Evolutionary conservation across 1,284 basidiomycete species (phyloP).

Genomic region (Xerocomus amazonicus): DNA sequence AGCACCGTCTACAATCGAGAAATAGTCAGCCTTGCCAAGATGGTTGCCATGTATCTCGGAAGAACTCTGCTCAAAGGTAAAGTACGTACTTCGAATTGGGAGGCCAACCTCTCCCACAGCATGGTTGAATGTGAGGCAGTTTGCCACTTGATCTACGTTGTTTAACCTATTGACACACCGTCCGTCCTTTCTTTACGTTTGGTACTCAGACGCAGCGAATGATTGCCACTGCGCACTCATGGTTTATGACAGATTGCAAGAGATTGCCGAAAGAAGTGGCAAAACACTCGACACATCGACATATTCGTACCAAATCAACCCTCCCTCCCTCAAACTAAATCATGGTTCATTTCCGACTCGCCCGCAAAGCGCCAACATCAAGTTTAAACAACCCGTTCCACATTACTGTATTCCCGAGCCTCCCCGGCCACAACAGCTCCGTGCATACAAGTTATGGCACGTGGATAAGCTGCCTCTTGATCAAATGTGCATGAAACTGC

Average conservation of each 20-base stretch:
- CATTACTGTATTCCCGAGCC: slow-evolving; percentile 30
- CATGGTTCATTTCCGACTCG: background rate
- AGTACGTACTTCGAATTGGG: slow-evolving; percentile 59
- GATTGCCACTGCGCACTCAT: slow-evolving; percentile 53
- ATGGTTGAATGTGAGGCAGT: slow-evolving; percentile 48
- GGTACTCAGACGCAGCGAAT: slow-evolving; percentile 52
- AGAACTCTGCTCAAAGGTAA: slow-evolving; percentile 49
- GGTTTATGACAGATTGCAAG: slow-evolving; percentile 43
- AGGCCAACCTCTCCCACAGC: slow-evolving; percentile 38
- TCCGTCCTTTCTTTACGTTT: background rate
- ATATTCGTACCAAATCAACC: slow-evolving; percentile 33
- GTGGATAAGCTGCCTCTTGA: slow-evolving; percentile 38
- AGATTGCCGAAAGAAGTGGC: slow-evolving; percentile 33
- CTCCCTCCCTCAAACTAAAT: slow-evolving; percentile 7
- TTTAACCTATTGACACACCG: background rate
- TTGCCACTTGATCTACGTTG: background rate
- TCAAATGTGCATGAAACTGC: slow-evolving; percentile 43
- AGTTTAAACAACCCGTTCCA: slow-evolving; percentile 11
- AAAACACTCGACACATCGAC: slow-evolving; percentile 26
- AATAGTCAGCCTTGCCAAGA: slow-evolving; percentile 51
- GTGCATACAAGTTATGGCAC: slow-evolving; percentile 60
- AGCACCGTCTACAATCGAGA: slow-evolving; percentile 36
- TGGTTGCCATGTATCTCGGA: slow-evolving; percentile 49
- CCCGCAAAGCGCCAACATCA: background rate
- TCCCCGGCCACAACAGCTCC: slow-evolving; percentile 44